Evolutionary conservation across 1,284 basidiomycete genomes (phyloP).

Genomic region (Cronartium quercuum): DNA sequence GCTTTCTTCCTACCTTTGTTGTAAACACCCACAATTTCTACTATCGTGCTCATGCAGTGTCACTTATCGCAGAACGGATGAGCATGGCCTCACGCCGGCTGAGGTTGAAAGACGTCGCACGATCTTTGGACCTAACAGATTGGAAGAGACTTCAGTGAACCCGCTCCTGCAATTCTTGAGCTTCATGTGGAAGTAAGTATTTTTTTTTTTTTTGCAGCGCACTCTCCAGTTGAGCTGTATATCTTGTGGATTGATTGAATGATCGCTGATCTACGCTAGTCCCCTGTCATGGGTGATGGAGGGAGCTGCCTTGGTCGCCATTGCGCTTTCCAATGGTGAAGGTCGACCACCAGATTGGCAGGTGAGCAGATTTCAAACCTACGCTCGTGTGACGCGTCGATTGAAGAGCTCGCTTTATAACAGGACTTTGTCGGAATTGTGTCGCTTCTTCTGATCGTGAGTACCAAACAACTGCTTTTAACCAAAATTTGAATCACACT

Average conservation of each 20-base stretch:
- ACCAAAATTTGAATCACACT: neutral
- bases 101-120: constrained; percentile 79
- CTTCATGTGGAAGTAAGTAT: constrained; percentile 38
- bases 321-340: constrained; percentile 89
- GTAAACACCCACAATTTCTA: neutral
- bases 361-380: neutral
- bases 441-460: constrained; percentile 68
- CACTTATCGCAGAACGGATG: constrained; percentile 50
- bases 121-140: constrained; percentile 92
- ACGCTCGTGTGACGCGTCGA: neutral
- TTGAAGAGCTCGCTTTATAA: neutral
- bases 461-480: neutral
- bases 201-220: neutral
- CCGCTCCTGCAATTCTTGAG: constrained; percentile 62
- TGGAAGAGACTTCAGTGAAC: constrained; percentile 83
- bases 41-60: neutral
- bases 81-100: constrained; percentile 67
- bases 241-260: too few species aligned
- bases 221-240: neutral
- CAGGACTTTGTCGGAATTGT: constrained; percentile 92
- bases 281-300: constrained; percentile 99
- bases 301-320: constrained; percentile 90
- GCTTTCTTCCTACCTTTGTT: constrained; percentile 44
- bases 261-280: neutral
- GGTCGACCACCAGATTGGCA: constrained; percentile 83